Conservation (phyloP, 176 grass and related monocot species). For the Thalia dealbata region DNA sequence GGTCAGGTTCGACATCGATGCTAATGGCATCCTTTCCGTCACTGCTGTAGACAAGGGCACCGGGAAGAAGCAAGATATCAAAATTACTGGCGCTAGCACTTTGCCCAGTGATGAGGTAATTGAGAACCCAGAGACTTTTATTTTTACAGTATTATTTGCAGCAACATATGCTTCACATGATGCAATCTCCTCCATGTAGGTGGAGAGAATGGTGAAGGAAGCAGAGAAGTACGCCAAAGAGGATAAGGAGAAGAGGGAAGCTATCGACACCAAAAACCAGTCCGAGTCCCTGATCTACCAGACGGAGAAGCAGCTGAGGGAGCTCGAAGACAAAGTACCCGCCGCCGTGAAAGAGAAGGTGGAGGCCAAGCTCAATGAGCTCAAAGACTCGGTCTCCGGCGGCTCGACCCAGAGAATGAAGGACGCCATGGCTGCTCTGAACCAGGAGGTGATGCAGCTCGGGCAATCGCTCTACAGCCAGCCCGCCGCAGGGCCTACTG, state of each 20-base stretch:
- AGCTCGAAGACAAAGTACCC: constrained; percentile 9
- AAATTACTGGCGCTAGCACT: constrained; percentile 11
- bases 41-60: constrained; percentile 12
- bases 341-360: constrained; percentile 4
- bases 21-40: constrained; percentile 13
- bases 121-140: no score
- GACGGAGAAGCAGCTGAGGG: constrained; percentile 14
- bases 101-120: constrained; percentile 12
- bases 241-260: constrained; percentile 15
- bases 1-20: constrained; percentile 18
- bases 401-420: constrained; percentile 6
- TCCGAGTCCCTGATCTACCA: constrained; percentile 1
- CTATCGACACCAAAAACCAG: constrained; percentile 14
- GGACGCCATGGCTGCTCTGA: constrained; percentile 11
- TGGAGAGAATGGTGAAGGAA: constrained; percentile 14
- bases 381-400: not conserved
- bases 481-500: not conserved
- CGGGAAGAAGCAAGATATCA: constrained; percentile 15
- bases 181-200: not conserved
- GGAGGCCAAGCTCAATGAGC: constrained; percentile 6
- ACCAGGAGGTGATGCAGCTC: constrained; percentile 22
- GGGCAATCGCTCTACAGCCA: constrained; percentile 12
- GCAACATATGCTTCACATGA: no score
- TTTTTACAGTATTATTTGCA: no score
- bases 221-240: constrained; percentile 13